Conservation (phyloP, 1,284 basidiomycete species). For the Moesziomyces antarcticus region DNA sequence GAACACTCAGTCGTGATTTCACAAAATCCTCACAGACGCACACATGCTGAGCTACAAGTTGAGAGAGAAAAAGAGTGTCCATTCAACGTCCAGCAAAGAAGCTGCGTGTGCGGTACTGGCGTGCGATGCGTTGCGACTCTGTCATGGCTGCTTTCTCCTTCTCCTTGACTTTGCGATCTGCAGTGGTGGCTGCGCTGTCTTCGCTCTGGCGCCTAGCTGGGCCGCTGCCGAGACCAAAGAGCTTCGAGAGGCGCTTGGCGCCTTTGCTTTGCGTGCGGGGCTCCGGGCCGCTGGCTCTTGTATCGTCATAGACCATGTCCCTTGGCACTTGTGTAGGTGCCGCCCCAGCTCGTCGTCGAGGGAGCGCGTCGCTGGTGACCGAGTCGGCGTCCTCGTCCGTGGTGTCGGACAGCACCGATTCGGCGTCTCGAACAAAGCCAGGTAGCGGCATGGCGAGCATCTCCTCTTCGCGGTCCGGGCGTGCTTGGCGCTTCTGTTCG, state of each 20-base stretch:
- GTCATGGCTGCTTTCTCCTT: conserved; percentile 7
- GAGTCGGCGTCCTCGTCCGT: conserved; percentile 38
- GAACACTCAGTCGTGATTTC: no score
- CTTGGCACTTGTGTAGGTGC: not conserved
- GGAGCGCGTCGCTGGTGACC: not conserved
- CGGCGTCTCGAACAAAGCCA: conserved; percentile 31
- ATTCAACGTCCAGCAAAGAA: not conserved
- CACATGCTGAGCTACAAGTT: no score
- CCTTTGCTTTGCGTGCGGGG: not conserved
- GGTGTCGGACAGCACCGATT: conserved; percentile 43
- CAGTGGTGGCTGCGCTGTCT: not conserved
- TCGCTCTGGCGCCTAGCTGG: not conserved
- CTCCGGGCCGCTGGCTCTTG: not conserved
- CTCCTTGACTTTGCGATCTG: not conserved
- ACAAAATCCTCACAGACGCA: no score
- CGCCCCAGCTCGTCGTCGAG: not conserved
- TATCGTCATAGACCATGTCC: not conserved
- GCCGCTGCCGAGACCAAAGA: conserved; percentile 13
- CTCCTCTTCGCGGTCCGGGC: conserved; percentile 27
- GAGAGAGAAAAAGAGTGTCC: no score
- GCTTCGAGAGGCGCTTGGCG: conserved; percentile 22
- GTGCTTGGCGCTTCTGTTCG: conserved; percentile 14
- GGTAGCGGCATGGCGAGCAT: conserved; percentile 41
- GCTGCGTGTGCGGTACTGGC: conserved; percentile 23
- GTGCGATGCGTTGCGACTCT: conserved; percentile 25